Evolutionary conservation across 345 rosid species (phyloP).

Genomic region (Bruguiera sexangula): DNA sequence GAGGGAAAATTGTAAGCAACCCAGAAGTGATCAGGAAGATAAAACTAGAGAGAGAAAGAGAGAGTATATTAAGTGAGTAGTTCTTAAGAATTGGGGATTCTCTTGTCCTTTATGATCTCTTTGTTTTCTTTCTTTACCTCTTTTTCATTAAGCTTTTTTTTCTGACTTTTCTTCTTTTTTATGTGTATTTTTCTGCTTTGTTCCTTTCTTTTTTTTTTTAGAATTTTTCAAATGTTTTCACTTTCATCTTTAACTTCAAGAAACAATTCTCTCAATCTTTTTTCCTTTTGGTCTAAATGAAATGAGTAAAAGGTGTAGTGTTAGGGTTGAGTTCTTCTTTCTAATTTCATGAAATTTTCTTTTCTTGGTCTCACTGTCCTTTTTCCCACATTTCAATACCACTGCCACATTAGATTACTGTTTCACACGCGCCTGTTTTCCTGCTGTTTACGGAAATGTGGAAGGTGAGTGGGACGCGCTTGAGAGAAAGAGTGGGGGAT

Average conservation of each 20-base stretch:
- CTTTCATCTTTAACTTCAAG: constrained; percentile 15
- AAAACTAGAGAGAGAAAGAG: constrained; percentile 10
- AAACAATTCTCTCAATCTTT: constrained; percentile 6
- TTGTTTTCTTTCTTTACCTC: not conserved
- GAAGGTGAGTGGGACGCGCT: not conserved
- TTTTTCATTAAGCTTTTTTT: not conserved
- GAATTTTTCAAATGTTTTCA: not conserved
- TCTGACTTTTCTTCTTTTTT: too few relatives aligned
- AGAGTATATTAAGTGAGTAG: constrained; percentile 7
- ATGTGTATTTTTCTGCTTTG: not conserved
- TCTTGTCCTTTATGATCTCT: not conserved
- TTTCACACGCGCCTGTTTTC: too few relatives aligned
- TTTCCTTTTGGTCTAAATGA: not conserved
- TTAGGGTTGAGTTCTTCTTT: too few relatives aligned
- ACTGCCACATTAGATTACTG: too few relatives aligned
- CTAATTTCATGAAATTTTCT: too few relatives aligned
- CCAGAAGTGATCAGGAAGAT: not conserved
- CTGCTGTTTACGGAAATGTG: not conserved
- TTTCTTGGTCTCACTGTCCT: too few relatives aligned
- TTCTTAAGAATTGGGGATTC: not conserved
- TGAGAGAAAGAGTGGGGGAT: constrained; percentile 4
- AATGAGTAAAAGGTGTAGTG: constrained; percentile 14
- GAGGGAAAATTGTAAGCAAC: not conserved
- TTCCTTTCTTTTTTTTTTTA: too few relatives aligned
- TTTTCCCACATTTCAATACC: too few relatives aligned